Conservation (phyloP, 148 eudicot genomes). For the Hydrangea macrophylla region DNA sequence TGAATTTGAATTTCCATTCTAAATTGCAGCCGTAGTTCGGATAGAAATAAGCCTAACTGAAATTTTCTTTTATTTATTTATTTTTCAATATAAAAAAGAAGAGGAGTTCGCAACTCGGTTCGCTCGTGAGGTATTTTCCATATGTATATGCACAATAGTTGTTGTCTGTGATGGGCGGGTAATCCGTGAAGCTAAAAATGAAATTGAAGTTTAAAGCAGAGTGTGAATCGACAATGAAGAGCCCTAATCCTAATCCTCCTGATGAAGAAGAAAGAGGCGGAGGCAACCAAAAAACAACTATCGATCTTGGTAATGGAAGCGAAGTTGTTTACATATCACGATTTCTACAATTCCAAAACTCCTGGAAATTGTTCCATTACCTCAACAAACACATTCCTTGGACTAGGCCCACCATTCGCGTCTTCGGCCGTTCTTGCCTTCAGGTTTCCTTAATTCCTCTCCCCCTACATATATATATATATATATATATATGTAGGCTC, state of each 20-base stretch:
- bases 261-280: too few species aligned
- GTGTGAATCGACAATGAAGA: background rate
- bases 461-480: background rate
- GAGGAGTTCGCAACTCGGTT: too few species aligned
- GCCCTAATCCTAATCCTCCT: background rate
- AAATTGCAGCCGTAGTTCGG: too few species aligned
- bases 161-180: too few species aligned
- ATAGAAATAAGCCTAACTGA: too few species aligned
- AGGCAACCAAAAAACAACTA: background rate
- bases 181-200: background rate
- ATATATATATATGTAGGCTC: background rate
- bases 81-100: too few species aligned
- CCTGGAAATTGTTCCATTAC: conserved; percentile 61
- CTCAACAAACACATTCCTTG: conserved; percentile 68
- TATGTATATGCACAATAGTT: too few species aligned
- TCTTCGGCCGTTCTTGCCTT: conserved; percentile 64
- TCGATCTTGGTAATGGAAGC: conserved; percentile 67
- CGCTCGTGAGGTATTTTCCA: too few species aligned
- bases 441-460: conserved; percentile 43
- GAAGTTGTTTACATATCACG: conserved; percentile 47
- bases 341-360: conserved; percentile 40
- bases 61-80: too few species aligned
- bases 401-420: conserved; percentile 83
- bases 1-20: too few species aligned
- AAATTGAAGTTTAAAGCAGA: background rate